Evolutionary conservation across 495 filamentous ascomycete species (phyloP), one percentile per base, ranked within the genome.

Genomic region (Physcia stellaris): DNA sequence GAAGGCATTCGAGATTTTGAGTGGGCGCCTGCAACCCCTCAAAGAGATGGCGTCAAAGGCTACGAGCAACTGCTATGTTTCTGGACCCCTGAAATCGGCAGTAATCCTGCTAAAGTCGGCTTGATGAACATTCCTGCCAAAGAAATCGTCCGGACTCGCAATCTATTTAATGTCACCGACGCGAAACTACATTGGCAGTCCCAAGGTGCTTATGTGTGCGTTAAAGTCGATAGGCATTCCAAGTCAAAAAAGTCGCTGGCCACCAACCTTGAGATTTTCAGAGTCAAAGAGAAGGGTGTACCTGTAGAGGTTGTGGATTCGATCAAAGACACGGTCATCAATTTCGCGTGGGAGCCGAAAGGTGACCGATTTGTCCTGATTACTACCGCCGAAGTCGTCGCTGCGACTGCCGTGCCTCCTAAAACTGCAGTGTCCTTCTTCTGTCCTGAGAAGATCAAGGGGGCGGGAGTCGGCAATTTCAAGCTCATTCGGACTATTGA

Each of bases 261-360:
- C 24, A 98, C 90, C 35, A 96, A 92, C 43, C 74, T 98, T 23
- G 90, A 98, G 58, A 96, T 98, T 55, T 98, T 98, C 80, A 81
- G 90, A 28, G 75, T 98, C 32, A 73, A 71, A 43, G 90, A 98
- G 61, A 95, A 95, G 70, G 86, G 90, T 35, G 90, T 98, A 2
- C 90, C 90, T 4, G 88, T 98, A 38, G 90, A 98, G 59, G 90
- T 98, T 31, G 84, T 98, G 31, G 90, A 98, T 55, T 81, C 81
- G 26, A 80, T 96, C 56, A 94, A 94, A 62, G 88, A 94, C 54
- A 93, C 86, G 1, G 92, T 98, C 39, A 88, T 95, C 59, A 98
- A 98, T 67, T 98, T 98, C 49, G 83, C 90, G 5, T 98, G 90
- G 90, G 90, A 98, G 53, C 90, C 90, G 27, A 90, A 93, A 62